Evolutionary conservation across 208 protist genomes (phyloP).

Genomic region (Leishmania mexicana): DNA sequence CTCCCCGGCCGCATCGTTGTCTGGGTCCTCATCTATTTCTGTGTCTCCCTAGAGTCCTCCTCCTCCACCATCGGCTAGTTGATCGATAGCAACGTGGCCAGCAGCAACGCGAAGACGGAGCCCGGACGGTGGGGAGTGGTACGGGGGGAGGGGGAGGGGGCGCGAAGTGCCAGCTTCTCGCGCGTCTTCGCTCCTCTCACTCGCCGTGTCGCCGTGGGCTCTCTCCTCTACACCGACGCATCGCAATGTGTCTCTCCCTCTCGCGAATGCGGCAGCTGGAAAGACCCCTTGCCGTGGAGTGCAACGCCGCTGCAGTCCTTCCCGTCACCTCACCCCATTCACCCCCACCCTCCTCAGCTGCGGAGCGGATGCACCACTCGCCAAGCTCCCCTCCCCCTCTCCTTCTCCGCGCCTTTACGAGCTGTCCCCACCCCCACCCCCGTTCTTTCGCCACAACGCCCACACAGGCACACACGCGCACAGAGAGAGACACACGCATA

Average conservation of each 20-base stretch:
- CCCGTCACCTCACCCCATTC: not conserved
- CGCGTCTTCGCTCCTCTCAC: not conserved
- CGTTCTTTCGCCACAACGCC: not conserved
- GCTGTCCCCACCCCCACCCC: not conserved
- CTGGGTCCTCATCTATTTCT: not conserved
- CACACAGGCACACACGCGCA: not conserved
- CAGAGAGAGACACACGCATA: not conserved
- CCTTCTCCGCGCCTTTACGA: not conserved
- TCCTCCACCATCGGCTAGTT: not conserved
- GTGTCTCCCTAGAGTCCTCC: constrained; percentile 4
- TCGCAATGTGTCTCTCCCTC: not conserved
- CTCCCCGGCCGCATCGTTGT: not conserved
- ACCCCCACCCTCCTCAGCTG: not conserved
- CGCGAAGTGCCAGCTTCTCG: not conserved
- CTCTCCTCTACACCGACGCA: not conserved
- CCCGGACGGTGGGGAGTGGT: not conserved
- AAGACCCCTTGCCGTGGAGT: not conserved
- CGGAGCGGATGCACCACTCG: not conserved
- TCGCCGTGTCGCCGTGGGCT: not conserved
- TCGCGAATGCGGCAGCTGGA: not conserved
- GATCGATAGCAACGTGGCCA: not conserved
- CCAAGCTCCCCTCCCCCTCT: not conserved
- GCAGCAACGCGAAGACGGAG: not conserved
- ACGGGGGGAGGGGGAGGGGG: not conserved
- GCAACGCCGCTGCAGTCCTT: not conserved